Evolutionary conservation across 345 rosid species (phyloP).

Genomic region (Dovyalis caffra): DNA sequence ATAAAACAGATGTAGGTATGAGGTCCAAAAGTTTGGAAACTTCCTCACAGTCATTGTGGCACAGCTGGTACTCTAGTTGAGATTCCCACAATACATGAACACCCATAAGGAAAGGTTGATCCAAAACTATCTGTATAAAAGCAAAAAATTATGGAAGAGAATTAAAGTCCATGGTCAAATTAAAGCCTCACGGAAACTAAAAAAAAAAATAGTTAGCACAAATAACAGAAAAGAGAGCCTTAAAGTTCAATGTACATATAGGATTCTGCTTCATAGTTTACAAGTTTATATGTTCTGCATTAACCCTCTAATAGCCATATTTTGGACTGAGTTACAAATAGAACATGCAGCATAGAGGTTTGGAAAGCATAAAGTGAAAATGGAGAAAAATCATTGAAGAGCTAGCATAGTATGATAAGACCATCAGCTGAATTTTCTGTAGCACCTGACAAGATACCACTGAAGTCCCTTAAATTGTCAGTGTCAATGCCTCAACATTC

Average conservation of each 20-base stretch:
- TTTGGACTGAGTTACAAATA: not conserved
- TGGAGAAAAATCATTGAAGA: not conserved
- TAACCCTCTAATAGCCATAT: not conserved
- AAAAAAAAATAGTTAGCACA: not conserved
- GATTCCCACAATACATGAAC: slow-evolving; percentile 95
- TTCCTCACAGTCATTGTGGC: slow-evolving; percentile 95
- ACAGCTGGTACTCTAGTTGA: slow-evolving; percentile 78
- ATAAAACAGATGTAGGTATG: slow-evolving; percentile 64
- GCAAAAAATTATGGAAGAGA: slow-evolving; percentile 8
- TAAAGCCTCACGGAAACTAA: not conserved
- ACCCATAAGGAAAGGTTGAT: slow-evolving; percentile 93
- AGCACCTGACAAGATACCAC: not conserved
- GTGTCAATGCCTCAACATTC: not conserved
- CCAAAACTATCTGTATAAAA: slow-evolving; percentile 78
- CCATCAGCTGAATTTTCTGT: not conserved
- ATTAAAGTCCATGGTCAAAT: not conserved
- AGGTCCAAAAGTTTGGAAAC: slow-evolving; percentile 70
- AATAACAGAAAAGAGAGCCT: not conserved
- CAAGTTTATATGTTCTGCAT: not conserved
- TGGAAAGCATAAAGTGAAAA: not conserved
- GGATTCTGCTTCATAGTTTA: not conserved
- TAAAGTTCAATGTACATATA: not conserved
- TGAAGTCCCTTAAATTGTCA: not conserved
- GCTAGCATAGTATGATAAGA: not conserved
- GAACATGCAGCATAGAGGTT: not conserved